These are phyloP conservation scores for Chlorophyllum brunneum DNA, from an alignment of 768 basidiomycete species.

Conservation along the genomic window DNA sequence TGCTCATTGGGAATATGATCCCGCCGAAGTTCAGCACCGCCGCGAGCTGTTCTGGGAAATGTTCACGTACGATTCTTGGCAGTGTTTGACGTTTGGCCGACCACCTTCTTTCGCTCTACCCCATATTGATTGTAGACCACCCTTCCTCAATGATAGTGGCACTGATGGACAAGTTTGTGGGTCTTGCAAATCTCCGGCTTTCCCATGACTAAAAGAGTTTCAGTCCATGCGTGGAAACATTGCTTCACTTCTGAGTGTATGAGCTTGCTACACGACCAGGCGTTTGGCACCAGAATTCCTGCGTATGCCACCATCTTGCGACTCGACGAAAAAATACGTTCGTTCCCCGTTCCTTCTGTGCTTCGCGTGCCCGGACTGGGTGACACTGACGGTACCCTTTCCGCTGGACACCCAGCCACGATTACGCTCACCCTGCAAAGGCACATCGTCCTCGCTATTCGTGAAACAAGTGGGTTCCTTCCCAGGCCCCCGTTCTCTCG, in stretches of 20 bases:
- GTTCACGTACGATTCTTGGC: conserved; percentile 52
- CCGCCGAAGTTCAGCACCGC: conserved; percentile 52
- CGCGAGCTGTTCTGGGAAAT: conserved; percentile 68
- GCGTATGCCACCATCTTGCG: conserved; percentile 64
- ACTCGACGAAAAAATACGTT: conserved; percentile 59
- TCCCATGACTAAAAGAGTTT: not conserved
- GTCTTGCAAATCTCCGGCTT: conserved; percentile 20
- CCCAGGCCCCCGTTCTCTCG: not conserved
- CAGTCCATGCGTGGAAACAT: conserved; percentile 69
- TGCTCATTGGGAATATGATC: conserved; percentile 62
- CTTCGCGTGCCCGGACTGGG: conserved; percentile 65
- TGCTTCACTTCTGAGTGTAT: conserved; percentile 65
- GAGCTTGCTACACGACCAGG: conserved; percentile 63
- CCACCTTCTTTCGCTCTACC: conserved; percentile 62
- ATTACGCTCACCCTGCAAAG: conserved; percentile 54
- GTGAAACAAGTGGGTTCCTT: conserved; percentile 57
- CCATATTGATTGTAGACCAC: conserved; percentile 65
- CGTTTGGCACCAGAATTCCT: conserved; percentile 64
- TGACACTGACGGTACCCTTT: conserved; percentile 31
- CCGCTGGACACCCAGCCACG: conserved; percentile 34
- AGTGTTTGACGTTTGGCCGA: conserved; percentile 66
- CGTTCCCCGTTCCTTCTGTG: conserved; percentile 60
- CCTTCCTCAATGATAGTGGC: conserved; percentile 37
- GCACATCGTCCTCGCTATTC: conserved; percentile 65
- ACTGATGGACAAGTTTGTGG: conserved; percentile 56